phyloP scores from a whole-genome alignment of 352 stramenopile species.

The Phytopythium oedochilum region DNA sequence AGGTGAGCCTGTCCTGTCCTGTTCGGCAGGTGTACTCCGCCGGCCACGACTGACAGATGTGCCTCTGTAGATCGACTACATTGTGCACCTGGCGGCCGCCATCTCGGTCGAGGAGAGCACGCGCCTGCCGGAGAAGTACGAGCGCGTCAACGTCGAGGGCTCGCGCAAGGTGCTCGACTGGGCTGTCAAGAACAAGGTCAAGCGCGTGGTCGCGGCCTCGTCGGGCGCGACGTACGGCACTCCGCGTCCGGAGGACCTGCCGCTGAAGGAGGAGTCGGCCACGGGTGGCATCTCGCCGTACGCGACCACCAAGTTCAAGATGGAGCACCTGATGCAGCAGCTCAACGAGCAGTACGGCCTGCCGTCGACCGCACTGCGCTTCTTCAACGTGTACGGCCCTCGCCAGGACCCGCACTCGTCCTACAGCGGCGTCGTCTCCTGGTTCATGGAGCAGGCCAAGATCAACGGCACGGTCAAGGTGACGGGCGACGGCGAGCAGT shows the following conservation, averaged over 20 bases:
- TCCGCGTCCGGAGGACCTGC: slow-evolving; percentile 56
- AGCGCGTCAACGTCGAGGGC: slow-evolving; percentile 80
- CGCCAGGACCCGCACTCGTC: slow-evolving; percentile 57
- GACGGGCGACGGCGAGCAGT: slow-evolving; percentile 45
- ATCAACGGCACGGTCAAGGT: slow-evolving; percentile 56
- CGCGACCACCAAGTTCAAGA: slow-evolving; percentile 57
- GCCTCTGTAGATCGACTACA: slow-evolving; percentile 65
- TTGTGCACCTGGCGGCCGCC: slow-evolving; percentile 76
- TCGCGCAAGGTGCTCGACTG: slow-evolving; percentile 81
- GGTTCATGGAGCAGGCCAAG: slow-evolving; percentile 64
- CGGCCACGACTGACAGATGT: slow-evolving; percentile 31
- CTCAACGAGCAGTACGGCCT: slow-evolving; percentile 43
- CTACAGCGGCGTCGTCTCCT: slow-evolving; percentile 58
- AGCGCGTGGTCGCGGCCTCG: slow-evolving; percentile 75
- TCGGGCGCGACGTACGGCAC: slow-evolving; percentile 76
- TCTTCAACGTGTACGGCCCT: slow-evolving; percentile 64
- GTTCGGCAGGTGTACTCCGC: too few species aligned
- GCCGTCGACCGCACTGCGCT: slow-evolving; percentile 46
- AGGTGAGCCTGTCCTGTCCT: too few species aligned
- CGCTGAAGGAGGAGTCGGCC: slow-evolving; percentile 49
- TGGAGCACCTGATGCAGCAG: slow-evolving; percentile 50
- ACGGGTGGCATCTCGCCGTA: slow-evolving; percentile 53
- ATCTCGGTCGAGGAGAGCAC: slow-evolving; percentile 87
- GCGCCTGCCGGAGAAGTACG: slow-evolving; percentile 81
- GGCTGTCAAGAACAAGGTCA: slow-evolving; percentile 66